phyloP scores from a whole-genome alignment of 2,329 filamentous ascomycete genomes.

The Pestalotiopsis sp. region DNA sequence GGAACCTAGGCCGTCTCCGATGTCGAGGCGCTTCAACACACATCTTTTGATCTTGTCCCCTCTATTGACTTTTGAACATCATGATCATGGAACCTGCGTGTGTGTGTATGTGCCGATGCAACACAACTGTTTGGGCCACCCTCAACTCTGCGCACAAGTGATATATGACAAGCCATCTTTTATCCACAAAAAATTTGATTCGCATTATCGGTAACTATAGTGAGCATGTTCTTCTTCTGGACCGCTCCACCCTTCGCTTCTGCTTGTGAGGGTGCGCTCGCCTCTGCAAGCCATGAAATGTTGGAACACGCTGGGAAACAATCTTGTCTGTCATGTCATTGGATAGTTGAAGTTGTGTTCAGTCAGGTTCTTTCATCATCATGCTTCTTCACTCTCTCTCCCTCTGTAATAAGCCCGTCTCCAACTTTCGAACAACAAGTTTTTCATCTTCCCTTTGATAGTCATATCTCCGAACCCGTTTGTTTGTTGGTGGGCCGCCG shows the following conservation, averaged over 20 bases:
- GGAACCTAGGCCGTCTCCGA: background rate
- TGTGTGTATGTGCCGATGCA: background rate
- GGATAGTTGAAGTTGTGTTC: background rate
- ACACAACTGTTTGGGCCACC: background rate
- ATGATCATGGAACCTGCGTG: background rate
- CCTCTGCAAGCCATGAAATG: background rate
- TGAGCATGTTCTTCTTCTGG: background rate
- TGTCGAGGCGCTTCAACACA: constrained; percentile 1
- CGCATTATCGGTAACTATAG: background rate
- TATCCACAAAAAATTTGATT: background rate
- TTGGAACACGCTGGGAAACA: background rate
- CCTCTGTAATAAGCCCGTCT: background rate
- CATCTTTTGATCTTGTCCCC: background rate
- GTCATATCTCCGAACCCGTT: background rate
- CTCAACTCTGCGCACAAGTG: background rate
- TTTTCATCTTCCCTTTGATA: background rate
- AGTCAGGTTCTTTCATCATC: background rate
- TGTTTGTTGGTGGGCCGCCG: background rate
- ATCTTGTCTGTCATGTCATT: background rate
- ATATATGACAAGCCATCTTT: constrained; percentile 1
- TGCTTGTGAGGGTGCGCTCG: constrained; percentile 3
- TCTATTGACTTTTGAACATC: background rate
- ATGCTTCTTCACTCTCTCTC: background rate
- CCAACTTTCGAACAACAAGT: background rate
- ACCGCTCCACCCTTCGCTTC: background rate